phyloP scores from a whole-genome alignment of 139 green algal genomes.

The Coccomyxa sp. region DNA sequence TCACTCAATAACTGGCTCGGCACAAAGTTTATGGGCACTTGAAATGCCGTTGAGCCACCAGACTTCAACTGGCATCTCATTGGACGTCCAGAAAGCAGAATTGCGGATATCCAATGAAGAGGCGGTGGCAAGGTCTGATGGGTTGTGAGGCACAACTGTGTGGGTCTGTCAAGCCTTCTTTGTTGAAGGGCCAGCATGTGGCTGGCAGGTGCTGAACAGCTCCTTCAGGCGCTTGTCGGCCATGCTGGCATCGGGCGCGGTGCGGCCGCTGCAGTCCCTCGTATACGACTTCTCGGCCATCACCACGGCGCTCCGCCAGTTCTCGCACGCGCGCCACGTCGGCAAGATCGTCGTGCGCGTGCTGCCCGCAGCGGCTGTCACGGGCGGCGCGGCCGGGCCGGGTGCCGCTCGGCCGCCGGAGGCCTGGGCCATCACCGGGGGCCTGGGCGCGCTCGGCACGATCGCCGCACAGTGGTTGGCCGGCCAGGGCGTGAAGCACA shows the following conservation, averaged over 20 bases:
- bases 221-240: conserved; percentile 27
- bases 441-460: conserved; percentile 56
- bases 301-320: conserved; percentile 69
- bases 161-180: too few species aligned
- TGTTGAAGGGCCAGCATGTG: too few species aligned
- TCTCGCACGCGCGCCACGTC: conserved; percentile 76
- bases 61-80: background rate
- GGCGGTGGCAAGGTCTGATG: too few species aligned
- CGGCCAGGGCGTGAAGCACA: conserved; percentile 8
- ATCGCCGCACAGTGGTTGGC: conserved; percentile 30
- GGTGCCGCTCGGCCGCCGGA: background rate
- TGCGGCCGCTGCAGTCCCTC: conserved; percentile 45
- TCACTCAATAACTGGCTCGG: too few species aligned
- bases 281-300: conserved; percentile 41
- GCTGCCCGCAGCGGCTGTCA: background rate
- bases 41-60: background rate
- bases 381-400: background rate
- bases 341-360: conserved; percentile 76
- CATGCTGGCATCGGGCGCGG: conserved; percentile 32
- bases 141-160: too few species aligned
- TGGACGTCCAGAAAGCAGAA: background rate
- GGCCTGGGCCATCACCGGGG: conserved; percentile 57
- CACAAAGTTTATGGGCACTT: too few species aligned
- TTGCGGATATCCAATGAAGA: too few species aligned
- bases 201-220: conserved; percentile 22